Percentiles rank a stretch among this genome's conserved stretches.
phyloP scores from a whole-genome alignment of 139 green algal genomes.

The Asterochloris erici region DNA sequence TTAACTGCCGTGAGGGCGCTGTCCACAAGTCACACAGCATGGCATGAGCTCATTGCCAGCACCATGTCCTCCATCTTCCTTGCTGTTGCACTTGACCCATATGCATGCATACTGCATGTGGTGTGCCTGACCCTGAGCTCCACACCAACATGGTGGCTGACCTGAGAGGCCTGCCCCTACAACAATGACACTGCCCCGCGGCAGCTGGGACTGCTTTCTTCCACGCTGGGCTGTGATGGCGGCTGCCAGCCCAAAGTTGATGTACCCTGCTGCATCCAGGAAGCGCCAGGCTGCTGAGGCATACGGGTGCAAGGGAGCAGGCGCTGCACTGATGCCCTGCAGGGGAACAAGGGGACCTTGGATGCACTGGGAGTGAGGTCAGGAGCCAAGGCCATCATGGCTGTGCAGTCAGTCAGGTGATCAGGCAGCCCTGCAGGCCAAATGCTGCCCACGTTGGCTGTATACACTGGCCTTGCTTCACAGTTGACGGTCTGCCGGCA shows the following conservation, averaged over 20 bases:
- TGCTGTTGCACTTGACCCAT: neutral
- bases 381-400: conserved; percentile 22
- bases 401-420: conserved; percentile 44
- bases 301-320: neutral
- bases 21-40: neutral
- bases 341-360: no score
- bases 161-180: conserved; percentile 86
- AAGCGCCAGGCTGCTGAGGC: conserved; percentile 60
- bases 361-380: neutral
- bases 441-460: neutral
- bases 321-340: no score
- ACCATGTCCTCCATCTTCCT: no score
- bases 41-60: no score
- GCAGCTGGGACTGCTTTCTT: neutral
- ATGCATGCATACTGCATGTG: neutral
- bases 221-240: conserved; percentile 22
- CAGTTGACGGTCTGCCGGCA: neutral
- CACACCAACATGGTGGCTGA: conserved; percentile 6
- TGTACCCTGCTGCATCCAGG: conserved; percentile 69
- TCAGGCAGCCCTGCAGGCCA: conserved; percentile 30
- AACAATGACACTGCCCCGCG: conserved; percentile 68
- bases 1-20: neutral
- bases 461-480: no score
- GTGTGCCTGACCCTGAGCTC: no score
- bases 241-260: conserved; percentile 84